These are phyloP conservation scores for Prunella vulgaris DNA, from an alignment of 257 asterid genomes.

Conservation along the genomic window DNA sequence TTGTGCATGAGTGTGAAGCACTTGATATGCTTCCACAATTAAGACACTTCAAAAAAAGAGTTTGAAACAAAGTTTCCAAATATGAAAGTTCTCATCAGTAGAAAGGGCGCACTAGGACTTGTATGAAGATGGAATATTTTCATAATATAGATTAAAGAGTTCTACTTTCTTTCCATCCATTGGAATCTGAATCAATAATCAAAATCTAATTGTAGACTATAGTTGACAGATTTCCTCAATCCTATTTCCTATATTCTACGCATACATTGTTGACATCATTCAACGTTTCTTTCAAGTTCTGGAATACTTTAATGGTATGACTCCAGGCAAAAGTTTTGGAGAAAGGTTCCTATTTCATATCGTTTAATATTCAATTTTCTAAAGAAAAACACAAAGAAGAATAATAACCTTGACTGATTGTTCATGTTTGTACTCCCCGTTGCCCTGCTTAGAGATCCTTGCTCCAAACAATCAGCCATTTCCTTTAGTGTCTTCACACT, in stretches of 20 bases:
- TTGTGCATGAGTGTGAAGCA: not conserved
- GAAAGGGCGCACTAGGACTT: not conserved
- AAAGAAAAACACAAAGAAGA: not conserved
- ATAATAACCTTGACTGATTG: conserved; percentile 76
- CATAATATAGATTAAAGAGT: not conserved
- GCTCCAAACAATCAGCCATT: conserved; percentile 95
- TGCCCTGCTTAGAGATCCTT: conserved; percentile 90
- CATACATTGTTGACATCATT: not conserved
- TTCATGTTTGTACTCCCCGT: conserved; percentile 99
- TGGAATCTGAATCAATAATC: not conserved
- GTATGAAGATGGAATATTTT: not conserved
- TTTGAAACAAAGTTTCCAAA: not conserved
- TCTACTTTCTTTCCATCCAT: not conserved
- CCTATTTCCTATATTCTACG: too few species aligned
- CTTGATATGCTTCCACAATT: not conserved
- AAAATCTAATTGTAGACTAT: not conserved
- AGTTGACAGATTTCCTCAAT: not conserved
- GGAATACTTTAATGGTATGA: not conserved
- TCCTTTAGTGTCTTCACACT: conserved; percentile 81
- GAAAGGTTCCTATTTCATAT: not conserved
- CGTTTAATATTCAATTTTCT: not conserved
- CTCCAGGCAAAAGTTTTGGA: too few species aligned
- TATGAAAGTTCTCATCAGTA: not conserved
- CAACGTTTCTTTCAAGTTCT: not conserved
- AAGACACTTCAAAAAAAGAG: not conserved